Evolutionary conservation across 345 rosid genomes (phyloP), one percentile per base, ranked within the genome.

Genomic region (Eucalyptus lansdowneana): DNA sequence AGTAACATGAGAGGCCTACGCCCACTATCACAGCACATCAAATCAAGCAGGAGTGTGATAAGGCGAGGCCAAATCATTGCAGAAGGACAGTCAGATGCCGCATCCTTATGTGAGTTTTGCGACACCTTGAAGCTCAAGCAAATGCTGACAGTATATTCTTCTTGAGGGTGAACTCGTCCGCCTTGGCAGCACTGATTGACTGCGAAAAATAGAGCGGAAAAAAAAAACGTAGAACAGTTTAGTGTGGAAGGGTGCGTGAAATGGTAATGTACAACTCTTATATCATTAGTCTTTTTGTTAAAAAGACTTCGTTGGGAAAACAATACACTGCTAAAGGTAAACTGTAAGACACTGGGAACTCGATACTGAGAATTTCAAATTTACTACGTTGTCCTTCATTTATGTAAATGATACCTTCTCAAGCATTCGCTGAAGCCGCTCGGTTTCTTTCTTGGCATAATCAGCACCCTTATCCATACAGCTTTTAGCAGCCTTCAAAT

Each of bases 181-280:
- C 97, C 93, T 97, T 97, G 34, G 92, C 94, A 44, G 97, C 92
- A 93, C 98, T 97, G 90, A 98, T 94, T 8, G 99, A 92, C 99
- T 96, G 97, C 95, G 91, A 86, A 86, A 47, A 88, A 56, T 56
- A 86, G 42, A 16, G 27, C n/a, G 37, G 25, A 62, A 14, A 81
- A 88, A 88, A 11, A 88, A 34, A 29, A 40, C 14, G 60, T 22
- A 51, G 22, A 17, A 56, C 42, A 54, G 88, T 50, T 50, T 42
- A 86, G 56, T 31, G 37, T 15, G 25, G 27, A 21, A 4, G 17
- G 37, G 60, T 34, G 27, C 22, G 27, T 19, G 83, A 37, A 19
- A 76, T 40, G 47, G 85, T 21, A 21, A 76, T 40, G 85, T 72
- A 67, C 22, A 67, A 67, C 80, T 67, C 80, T 67, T 34, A 17